Evolutionary conservation across 164 flowering plant species (phyloP), one percentile per base, ranked within the genome.

Genomic region (Macadamia tetraphylla): DNA sequence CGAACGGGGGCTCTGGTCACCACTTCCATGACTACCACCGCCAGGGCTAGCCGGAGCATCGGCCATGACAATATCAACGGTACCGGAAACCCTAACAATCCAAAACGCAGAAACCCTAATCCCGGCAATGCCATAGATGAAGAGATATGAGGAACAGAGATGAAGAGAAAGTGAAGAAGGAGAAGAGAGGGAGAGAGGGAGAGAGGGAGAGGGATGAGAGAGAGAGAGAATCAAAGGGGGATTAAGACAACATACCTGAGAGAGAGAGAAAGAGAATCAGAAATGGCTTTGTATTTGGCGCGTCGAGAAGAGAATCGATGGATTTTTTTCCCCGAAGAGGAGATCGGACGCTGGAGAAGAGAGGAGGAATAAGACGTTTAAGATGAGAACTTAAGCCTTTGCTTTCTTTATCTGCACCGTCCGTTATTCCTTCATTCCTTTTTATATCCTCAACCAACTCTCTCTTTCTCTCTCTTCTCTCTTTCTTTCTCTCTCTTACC

Each of bases 1-100:
- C 29, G 81, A 76, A 17, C 78, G 62, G 4, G 77, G 79, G 55
- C 79, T 76, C 35, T 78, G 83, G 0, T 76, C 81, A 23, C 79
- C 81, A 14, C 81, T 78, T 23, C 78, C 83, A 46, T 75, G 83
- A 70, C 83, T 78, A 23, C 79, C 83, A 3, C 77, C 77, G 6
- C 75, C 79, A 3, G 83, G 79, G 62, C 83, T 81, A 69, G 73
- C 32, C 58, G 81, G 74, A 65, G 64, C 77, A 10, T 76, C 81
- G 42, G 81, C 79, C 83, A 78, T 78, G 17, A 17, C 7, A 71
- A 65, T 35, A 2, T 35, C 40, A 35, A 35, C 40, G 58, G 23
- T 10, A 66, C 13, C 53, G 40, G 55, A 74, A 73, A 58, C 70
- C 72, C 66, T 52, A 66, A 32, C 42, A 58, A 17, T 31, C 40